Evolutionary conservation across 257 asterid species (phyloP), one percentile per base, ranked within the genome.

Genomic region (Scutellaria minor): DNA sequence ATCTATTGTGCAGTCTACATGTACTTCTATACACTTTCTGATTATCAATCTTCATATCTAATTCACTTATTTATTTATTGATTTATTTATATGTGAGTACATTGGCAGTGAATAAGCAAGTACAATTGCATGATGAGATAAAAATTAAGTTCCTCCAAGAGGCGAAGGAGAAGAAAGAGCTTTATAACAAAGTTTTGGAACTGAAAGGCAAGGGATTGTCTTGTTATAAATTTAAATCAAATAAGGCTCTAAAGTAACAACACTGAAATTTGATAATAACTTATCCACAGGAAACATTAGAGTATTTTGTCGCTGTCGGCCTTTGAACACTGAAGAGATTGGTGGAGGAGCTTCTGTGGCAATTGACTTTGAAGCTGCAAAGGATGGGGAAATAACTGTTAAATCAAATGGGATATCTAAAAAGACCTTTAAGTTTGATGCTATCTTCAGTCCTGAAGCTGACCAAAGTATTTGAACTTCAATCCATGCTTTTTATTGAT

Each of bases 221-320:
- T 51, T 10, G 9, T 52, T 24, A 14, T 65, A 52, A 50, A 27
- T 65, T 48, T 12, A n/a, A 65, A 46, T 65, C 20, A 46, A 68
- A 42, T 51, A 14, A 50, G 68, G 62, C 70, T 70, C 62, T 46
- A 27, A 27, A 50, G 37, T 10, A 11, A 50, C 20, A 66, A 15
- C 22, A 51, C 76, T 83, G 64, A 70, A 66, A 58, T 55, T 63
- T 63, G 24, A 11, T 59, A 2, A 20, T 58, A 45, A 31, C 59
- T 66, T 18, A 55, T 76, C 65, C 66, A 70, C 95, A 95, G 99
- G 99, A 62, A 95, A 87, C 79, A 95, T 95, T 73, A 83, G 98
- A 85, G 99, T 92, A 64, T 95, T 92, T 73, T 95, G 99, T 75
- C 96, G 99, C 35, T 95, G 99, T 71, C 88, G 99, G 82, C 99